Conservation (phyloP, 495 filamentous ascomycete genomes). For the Trichocladium uniseriatum region DNA sequence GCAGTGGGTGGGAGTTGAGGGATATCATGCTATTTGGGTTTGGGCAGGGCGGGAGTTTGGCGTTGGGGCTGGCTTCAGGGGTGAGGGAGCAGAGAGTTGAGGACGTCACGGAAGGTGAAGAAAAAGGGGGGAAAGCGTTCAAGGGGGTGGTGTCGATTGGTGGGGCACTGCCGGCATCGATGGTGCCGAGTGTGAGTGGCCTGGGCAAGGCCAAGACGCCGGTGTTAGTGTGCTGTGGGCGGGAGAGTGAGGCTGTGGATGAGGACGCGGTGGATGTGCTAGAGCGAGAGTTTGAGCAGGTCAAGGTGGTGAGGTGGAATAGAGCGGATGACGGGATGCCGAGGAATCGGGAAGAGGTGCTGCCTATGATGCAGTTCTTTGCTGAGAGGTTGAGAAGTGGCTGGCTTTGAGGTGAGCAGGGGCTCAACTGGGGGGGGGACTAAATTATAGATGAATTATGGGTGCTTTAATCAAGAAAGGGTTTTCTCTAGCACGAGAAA, state of each 20-base stretch:
- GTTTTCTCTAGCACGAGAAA: too few species aligned
- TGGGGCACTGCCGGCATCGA: slow-evolving; percentile 53
- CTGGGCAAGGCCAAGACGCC: slow-evolving; percentile 58
- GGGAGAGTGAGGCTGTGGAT: slow-evolving; percentile 52
- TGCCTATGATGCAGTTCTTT: slow-evolving; percentile 91
- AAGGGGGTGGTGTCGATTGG: slow-evolving; percentile 73
- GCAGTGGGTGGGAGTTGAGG: slow-evolving; percentile 48
- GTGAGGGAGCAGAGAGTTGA: slow-evolving; percentile 21
- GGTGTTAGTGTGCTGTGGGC: slow-evolving; percentile 61
- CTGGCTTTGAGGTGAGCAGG: not conserved
- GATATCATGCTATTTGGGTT: slow-evolving; percentile 77
- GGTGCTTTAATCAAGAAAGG: too few species aligned
- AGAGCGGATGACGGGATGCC: slow-evolving; percentile 77
- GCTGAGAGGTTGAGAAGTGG: slow-evolving; percentile 51
- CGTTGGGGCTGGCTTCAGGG: slow-evolving; percentile 47
- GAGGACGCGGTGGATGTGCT: slow-evolving; percentile 51
- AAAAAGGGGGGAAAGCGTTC: slow-evolving; percentile 15
- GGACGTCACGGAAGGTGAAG: slow-evolving; percentile 3
- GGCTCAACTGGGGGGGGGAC: too few species aligned
- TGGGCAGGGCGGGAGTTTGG: slow-evolving; percentile 80
- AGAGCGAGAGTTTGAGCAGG: slow-evolving; percentile 58
- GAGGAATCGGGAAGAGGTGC: slow-evolving; percentile 70
- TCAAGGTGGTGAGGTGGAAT: slow-evolving; percentile 66
- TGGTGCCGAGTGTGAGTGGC: slow-evolving; percentile 27
- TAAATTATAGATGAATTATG: too few species aligned